These are phyloP conservation scores for Russula compacta DNA, from an alignment of 768 basidiomycete species.

Conservation along the genomic window DNA sequence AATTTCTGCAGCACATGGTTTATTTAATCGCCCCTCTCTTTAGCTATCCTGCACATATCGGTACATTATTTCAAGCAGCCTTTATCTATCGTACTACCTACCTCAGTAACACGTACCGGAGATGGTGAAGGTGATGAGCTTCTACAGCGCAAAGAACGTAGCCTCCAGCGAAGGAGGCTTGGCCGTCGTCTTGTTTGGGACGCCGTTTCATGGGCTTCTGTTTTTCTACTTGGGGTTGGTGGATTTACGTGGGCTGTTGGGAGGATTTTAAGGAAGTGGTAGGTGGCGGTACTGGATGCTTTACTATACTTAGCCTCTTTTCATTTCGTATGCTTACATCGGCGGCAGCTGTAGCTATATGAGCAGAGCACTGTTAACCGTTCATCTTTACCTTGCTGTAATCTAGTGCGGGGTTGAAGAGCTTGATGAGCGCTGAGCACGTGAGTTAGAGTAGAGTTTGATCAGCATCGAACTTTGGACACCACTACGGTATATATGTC, in stretches of 20 bases:
- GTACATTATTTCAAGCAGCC: constrained; percentile 82
- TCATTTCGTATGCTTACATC: background rate
- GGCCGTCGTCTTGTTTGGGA: constrained; percentile 75
- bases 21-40: background rate
- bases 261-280: constrained; percentile 46
- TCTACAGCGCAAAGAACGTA: constrained; percentile 77
- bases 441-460: no score
- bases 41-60: constrained; percentile 68
- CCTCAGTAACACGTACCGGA: constrained; percentile 6
- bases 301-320: constrained; percentile 4
- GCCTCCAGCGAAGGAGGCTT: constrained; percentile 66
- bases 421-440: no score
- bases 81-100: constrained; percentile 71
- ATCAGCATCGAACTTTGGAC: background rate
- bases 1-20: background rate
- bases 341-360: constrained; percentile 9
- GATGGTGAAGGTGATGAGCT: constrained; percentile 46
- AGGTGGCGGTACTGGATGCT: constrained; percentile 7
- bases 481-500: background rate
- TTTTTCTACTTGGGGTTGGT: constrained; percentile 50
- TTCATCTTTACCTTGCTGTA: background rate
- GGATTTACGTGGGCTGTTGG: constrained; percentile 52
- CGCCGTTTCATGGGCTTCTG: constrained; percentile 67
- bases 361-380: background rate
- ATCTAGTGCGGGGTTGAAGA: no score